Evolutionary conservation across 352 stramenopile genomes (phyloP), one percentile per base, ranked within the genome.

Genomic region (Globisporangium abappressorium): DNA sequence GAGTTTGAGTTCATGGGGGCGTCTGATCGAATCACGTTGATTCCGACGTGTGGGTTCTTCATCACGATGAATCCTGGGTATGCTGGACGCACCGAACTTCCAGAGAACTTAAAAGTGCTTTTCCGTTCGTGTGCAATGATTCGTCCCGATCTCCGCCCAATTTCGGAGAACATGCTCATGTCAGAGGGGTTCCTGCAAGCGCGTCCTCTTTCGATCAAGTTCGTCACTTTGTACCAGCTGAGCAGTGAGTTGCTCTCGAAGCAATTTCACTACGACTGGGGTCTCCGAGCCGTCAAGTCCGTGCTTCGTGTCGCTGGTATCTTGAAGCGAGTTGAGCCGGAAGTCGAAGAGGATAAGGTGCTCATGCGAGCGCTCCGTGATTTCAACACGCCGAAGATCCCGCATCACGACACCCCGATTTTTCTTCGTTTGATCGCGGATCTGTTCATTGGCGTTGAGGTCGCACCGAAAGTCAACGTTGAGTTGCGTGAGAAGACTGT

Each of bases 11-110:
- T 96, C 60, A 95, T 96, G 87, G 89, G 88, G 0, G 79, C 85
- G 8, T 94, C 87, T 0, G 89, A 96, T 58, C 81, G 85, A 7
- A 95, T 95, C 69, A 94, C 85, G 5, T 65, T 96, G 33, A 95
- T 96, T 46, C 88, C 88, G 12, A 96, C 87, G 1, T 95, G 88
- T 56, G 92, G 92, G 5, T 97, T 98, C 74, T 98, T 97, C 73
- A 98, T 98, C 67, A 98, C 94, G 9, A 98, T 98, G 94, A 98
- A 98, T 76, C 94, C 93, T 9, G 94, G 94, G 7, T 98, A 98
- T 62, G 91, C 91, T 12, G 94, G 86, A 12, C 85, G 87, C 4
- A 94, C 85, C 0, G 87, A 97, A 61, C 78, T 97, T 5, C 89
- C 90, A 6, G 90, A 95, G 59, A 97, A 97, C 58, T 68, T 98